Conservation (phyloP, 192 early-diverging fungal species). For the Jimgerdemannia lactiflua region DNA sequence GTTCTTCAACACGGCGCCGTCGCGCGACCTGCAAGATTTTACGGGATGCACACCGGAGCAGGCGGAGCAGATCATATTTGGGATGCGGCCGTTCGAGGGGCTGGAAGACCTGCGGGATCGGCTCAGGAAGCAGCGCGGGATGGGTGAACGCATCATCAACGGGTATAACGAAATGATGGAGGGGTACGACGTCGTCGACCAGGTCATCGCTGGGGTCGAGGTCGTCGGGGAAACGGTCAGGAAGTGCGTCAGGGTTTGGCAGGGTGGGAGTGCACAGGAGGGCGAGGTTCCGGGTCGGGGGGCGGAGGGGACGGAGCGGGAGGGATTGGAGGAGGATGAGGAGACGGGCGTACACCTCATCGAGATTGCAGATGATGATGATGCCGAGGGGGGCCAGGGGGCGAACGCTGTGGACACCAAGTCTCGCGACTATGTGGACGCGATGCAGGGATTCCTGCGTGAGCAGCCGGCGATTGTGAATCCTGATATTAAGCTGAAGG, state of each 20-base stretch:
- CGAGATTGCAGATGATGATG: constrained; percentile 12
- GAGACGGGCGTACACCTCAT: constrained; percentile 39
- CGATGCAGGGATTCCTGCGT: constrained; percentile 31
- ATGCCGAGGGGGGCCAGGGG: neutral
- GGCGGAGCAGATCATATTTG: constrained; percentile 42
- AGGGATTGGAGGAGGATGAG: constrained; percentile 12
- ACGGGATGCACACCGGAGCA: constrained; percentile 19
- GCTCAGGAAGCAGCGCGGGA: constrained; percentile 49
- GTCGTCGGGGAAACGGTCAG: constrained; percentile 48
- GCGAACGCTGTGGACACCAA: constrained; percentile 1
- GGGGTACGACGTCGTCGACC: constrained; percentile 63
- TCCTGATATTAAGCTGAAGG: constrained; percentile 61
- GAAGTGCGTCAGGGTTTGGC: constrained; percentile 49
- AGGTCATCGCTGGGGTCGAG: constrained; percentile 56
- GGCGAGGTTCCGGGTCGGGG: neutral
- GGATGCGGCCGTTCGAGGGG: constrained; percentile 56
- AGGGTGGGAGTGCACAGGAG: neutral
- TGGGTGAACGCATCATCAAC: constrained; percentile 46
- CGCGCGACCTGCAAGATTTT: too few species aligned
- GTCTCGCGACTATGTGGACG: constrained; percentile 17
- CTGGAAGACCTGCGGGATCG: constrained; percentile 45
- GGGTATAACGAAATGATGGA: constrained; percentile 53
- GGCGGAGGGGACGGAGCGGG: constrained; percentile 15
- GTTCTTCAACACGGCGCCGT: too few species aligned
- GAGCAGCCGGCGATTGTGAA: constrained; percentile 62